phyloP scores from a whole-genome alignment of 257 asterid genomes.

The Paraleonurus japonicus region DNA sequence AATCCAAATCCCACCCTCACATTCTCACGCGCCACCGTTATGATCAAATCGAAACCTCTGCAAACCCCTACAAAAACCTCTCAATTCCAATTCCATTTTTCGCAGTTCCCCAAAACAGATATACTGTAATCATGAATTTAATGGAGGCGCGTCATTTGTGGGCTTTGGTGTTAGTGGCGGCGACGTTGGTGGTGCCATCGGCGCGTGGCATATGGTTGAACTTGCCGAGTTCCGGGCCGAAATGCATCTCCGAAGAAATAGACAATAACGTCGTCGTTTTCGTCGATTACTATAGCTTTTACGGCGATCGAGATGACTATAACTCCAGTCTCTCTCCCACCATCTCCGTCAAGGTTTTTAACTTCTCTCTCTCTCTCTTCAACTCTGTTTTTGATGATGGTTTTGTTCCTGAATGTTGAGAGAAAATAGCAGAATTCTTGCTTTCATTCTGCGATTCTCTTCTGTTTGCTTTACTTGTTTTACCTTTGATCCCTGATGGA shows the following conservation, averaged over 20 bases:
- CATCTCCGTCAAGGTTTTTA: constrained; percentile 53
- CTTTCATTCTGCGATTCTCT: neutral
- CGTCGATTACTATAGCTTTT: constrained; percentile 50
- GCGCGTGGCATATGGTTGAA: constrained; percentile 67
- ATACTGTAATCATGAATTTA: too few relatives aligned
- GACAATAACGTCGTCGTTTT: constrained; percentile 60
- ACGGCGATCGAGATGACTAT: constrained; percentile 32
- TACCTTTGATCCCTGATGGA: too few relatives aligned
- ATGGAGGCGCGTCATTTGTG: constrained; percentile 21
- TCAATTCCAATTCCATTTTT: too few relatives aligned
- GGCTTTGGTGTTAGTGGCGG: constrained; percentile 28
- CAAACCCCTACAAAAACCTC: too few relatives aligned
- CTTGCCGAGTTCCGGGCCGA: constrained; percentile 51
- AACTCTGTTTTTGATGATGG: neutral
- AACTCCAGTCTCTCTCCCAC: constrained; percentile 39
- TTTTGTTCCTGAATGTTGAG: neutral
- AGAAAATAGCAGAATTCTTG: neutral
- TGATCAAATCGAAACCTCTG: too few relatives aligned
- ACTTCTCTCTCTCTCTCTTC: neutral
- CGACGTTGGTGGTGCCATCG: constrained; percentile 35
- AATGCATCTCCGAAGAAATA: constrained; percentile 74
- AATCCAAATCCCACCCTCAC: too few relatives aligned
- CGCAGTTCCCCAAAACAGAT: too few relatives aligned
- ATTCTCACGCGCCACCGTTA: too few relatives aligned
- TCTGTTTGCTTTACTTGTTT: neutral